Evolutionary conservation across 164 flowering plant genomes (phyloP).

Genomic region (Vitis labrusca): DNA sequence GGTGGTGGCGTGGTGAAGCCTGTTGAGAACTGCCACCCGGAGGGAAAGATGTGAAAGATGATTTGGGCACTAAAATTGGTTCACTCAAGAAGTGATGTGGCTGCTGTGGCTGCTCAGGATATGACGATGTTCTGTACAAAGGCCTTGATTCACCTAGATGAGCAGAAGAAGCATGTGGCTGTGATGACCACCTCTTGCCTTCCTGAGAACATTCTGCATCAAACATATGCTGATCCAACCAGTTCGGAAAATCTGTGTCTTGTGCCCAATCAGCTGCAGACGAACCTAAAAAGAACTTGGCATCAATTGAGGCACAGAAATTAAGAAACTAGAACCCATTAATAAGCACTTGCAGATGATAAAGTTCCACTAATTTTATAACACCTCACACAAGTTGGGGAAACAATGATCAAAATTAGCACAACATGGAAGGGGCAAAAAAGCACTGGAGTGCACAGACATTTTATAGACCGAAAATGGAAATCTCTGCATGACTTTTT

Average conservation of each 20-base stretch:
- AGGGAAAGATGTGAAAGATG: slow-evolving; percentile 71
- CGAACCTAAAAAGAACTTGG: slow-evolving; percentile 49
- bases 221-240: slow-evolving; percentile 57
- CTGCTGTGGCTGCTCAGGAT: slow-evolving; percentile 57
- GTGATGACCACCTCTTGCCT: slow-evolving; percentile 75
- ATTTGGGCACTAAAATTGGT: slow-evolving; percentile 59
- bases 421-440: too few species aligned
- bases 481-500: too few species aligned
- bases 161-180: slow-evolving; percentile 49
- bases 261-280: slow-evolving; percentile 67
- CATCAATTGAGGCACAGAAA: neutral
- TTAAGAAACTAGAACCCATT: neutral
- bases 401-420: neutral
- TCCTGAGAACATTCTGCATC: slow-evolving; percentile 46
- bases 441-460: too few species aligned
- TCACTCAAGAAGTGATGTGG: slow-evolving; percentile 57
- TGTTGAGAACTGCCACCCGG: slow-evolving; percentile 66
- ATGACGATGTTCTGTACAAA: slow-evolving; percentile 81
- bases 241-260: slow-evolving; percentile 51
- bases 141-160: slow-evolving; percentile 46
- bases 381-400: neutral
- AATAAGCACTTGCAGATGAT: neutral
- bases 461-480: too few species aligned
- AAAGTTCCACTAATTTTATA: neutral
- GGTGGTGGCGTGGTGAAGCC: slow-evolving; percentile 46